Evolutionary conservation across 1,284 basidiomycete species (phyloP).

Genomic region (Irpex sp.): DNA sequence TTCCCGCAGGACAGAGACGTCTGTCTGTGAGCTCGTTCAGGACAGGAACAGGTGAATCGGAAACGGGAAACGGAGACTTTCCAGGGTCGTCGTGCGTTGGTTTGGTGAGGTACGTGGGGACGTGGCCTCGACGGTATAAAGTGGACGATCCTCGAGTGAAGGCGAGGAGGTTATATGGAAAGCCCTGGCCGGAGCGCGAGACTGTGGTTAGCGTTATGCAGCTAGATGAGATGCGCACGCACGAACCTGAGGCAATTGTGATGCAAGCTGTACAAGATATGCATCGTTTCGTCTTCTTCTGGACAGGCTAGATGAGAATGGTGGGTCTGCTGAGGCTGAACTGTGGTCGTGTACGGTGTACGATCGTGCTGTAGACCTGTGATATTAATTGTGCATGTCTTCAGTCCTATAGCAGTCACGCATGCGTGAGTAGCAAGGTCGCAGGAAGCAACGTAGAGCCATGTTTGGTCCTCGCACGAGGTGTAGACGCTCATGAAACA

Average conservation of each 20-base stretch:
- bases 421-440: slow-evolving; percentile 30
- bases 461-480: not conserved
- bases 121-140: not conserved
- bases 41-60: not conserved
- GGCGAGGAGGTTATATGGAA: not conserved
- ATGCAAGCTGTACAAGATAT: not conserved
- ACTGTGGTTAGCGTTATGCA: not conserved
- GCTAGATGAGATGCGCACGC: not conserved
- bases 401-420: slow-evolving; percentile 1
- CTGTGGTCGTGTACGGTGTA: not conserved
- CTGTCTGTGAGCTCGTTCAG: not conserved
- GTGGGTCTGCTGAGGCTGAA: not conserved
- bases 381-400: slow-evolving; percentile 8
- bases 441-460: not conserved
- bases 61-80: not conserved
- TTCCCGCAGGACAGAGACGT: not conserved
- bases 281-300: not conserved
- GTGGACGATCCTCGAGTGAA: not conserved
- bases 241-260: not conserved
- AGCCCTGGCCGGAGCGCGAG: not conserved
- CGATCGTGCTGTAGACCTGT: not conserved
- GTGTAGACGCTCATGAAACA: slow-evolving; percentile 23
- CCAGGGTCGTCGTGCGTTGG: not conserved
- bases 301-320: not conserved
- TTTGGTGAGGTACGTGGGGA: not conserved